A percentile compares a stretch with the other conserved stretches of the same genome.
Evolutionary conservation across 331 rosid genomes (phyloP).

Genomic region (Malus hybrid): DNA sequence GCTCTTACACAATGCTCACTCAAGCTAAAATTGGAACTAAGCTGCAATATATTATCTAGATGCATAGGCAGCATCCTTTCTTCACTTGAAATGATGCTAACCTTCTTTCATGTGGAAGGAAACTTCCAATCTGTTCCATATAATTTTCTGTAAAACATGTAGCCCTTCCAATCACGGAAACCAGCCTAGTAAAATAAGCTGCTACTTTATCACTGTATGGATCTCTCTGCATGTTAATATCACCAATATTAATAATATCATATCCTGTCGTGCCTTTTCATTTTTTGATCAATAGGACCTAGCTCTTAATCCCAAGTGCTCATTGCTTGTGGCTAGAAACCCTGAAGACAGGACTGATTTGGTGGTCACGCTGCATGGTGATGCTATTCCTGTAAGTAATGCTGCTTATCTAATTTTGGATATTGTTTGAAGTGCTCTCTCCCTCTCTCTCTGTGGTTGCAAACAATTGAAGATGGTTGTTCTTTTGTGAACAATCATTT

Average conservation of each 20-base stretch:
- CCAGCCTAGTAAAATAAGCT: neutral
- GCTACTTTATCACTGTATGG: neutral
- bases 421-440: neutral
- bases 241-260: neutral
- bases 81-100: neutral
- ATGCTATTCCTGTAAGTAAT: slow-evolving; percentile 69
- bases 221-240: neutral
- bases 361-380: slow-evolving; percentile 80
- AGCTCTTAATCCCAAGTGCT: slow-evolving; percentile 65
- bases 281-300: slow-evolving; percentile 50
- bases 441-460: neutral
- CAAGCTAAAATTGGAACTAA: neutral
- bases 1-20: neutral
- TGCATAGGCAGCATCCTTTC: neutral
- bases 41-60: neutral
- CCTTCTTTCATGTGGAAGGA: neutral
- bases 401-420: slow-evolving; percentile 1
- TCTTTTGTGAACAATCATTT: neutral
- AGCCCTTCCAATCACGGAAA: neutral
- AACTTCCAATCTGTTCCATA: neutral
- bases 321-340: slow-evolving; percentile 84
- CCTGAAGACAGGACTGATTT: slow-evolving; percentile 89
- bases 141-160: neutral
- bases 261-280: neutral
- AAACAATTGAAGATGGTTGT: neutral